Base-by-base conservation (phyloP, 345 rosid genomes). In the Eutrema heterophyllum region DNA sequence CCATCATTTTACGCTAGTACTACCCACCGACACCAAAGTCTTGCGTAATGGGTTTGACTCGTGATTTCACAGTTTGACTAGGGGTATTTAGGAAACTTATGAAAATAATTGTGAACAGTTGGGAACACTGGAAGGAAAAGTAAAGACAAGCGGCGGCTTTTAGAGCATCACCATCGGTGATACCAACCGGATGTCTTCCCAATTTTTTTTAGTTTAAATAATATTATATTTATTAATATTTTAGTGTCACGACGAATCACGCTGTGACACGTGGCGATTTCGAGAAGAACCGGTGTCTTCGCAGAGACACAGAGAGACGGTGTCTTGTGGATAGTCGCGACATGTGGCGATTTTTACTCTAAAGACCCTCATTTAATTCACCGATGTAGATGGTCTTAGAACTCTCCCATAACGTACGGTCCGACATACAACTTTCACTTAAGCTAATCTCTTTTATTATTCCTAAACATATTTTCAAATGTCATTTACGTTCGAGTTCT, bases 11-110 rank as follows among this genome's bases (percentile, higher is more conserved):
- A 63, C 36, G 6, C 21, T 67, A 36, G 14, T n/a, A 67, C 48
- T 15, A 69, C 21, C 71, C 76, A 71, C 68, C 81, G 79, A 76
- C 75, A 72, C 81, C 81, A 77, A 81, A 11, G 79, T 45, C 71
- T 45, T 41, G 45, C 40, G 14, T 2, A 0, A n/a, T 60, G 66
- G 61, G 75, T 45, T 79, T 81, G 76, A 79, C 80, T 70, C 50
- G 86, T 62, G 36, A 72, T 61, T 74, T 39, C 33, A 12, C 6
- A 16, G 4, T 8, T 29, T 27, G 68, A 73, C 48, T 4, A 64
- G 33, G 77, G 86, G 68, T 60, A 57, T 41, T 32, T 5, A 2
- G 0, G 79, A 60, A 66, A 68, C 4, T 43, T 27, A 13, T 0
- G 0, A 0, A 8, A 62, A 52, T 45, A 26, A 32, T 45, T 43